These are phyloP conservation scores for Naematelia aurantialba DNA, from an alignment of 768 basidiomycete genomes.

Conservation along the genomic window DNA sequence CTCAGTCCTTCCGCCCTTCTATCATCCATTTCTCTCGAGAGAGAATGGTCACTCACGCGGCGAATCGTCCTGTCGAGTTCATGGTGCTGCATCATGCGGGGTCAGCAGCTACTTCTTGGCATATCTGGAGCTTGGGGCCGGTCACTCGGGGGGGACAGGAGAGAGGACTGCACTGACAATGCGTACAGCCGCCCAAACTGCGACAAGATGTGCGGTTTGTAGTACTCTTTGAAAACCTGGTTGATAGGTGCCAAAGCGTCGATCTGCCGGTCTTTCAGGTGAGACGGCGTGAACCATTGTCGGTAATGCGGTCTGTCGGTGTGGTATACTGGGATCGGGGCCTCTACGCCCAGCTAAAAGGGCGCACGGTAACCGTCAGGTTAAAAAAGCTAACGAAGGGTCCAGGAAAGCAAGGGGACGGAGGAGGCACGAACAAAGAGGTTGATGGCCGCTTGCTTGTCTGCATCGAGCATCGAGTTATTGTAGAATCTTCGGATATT, in stretches of 20 bases:
- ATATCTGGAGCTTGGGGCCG: too few relatives aligned
- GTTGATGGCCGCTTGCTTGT: conserved; percentile 96
- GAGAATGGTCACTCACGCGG: conserved; percentile 27
- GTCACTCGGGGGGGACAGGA: too few relatives aligned
- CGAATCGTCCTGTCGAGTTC: conserved; percentile 47
- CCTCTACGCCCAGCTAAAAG: conserved; percentile 32
- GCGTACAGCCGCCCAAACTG: conserved; percentile 48
- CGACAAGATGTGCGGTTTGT: conserved; percentile 58
- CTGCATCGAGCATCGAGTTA: conserved; percentile 89
- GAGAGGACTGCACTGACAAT: conserved; percentile 29
- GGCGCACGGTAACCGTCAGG: too few relatives aligned
- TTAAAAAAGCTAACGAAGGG: too few relatives aligned
- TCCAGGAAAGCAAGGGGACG: conserved; percentile 4
- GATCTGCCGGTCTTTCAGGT: conserved; percentile 32
- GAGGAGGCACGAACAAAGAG: conserved; percentile 75
- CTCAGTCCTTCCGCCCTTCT: too few relatives aligned
- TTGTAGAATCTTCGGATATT: conserved; percentile 92
- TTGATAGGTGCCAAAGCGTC: conserved; percentile 62
- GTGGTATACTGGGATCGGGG: conserved; percentile 48
- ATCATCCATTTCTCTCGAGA: not conserved
- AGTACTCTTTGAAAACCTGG: conserved; percentile 58
- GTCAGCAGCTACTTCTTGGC: not conserved
- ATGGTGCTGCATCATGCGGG: conserved; percentile 32
- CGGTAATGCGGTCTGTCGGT: conserved; percentile 69
- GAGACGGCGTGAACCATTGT: conserved; percentile 73